Evolutionary conservation across 257 asterid genomes (phyloP).

Genomic region (Petunia axillaris): DNA sequence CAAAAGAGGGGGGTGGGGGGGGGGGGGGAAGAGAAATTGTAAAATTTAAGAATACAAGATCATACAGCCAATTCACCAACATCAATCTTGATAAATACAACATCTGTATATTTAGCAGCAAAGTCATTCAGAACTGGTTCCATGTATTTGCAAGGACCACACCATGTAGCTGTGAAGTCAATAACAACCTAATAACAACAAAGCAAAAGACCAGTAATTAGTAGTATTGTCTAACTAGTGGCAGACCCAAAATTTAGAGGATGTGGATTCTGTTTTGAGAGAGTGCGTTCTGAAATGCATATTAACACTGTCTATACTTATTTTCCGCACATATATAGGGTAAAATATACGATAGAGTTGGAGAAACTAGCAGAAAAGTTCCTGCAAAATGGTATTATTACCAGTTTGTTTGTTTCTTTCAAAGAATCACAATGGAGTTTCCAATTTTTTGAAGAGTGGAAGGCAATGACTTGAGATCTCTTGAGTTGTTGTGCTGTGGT

Average conservation of each 20-base stretch:
- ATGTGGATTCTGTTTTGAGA: background rate
- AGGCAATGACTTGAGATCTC: constrained; percentile 47
- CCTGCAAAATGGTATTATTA: constrained; percentile 15
- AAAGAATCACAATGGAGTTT: constrained; percentile 55
- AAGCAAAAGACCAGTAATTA: background rate
- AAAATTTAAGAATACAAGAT: background rate
- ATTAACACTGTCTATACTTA: background rate
- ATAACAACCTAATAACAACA: constrained; percentile 55
- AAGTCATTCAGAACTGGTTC: constrained; percentile 56
- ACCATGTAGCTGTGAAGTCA: constrained; percentile 79
- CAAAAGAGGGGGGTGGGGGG: background rate
- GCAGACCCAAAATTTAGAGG: background rate
- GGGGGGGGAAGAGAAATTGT: background rate
- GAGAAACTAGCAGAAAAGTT: too few relatives aligned
- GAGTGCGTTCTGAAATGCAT: background rate
- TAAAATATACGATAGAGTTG: too few relatives aligned
- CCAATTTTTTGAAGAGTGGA: constrained; percentile 64
- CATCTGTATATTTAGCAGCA: constrained; percentile 55
- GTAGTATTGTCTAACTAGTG: background rate
- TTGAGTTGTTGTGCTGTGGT: constrained; percentile 27
- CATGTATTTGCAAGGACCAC: constrained; percentile 64
- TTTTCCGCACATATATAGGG: too few relatives aligned
- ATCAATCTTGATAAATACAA: constrained; percentile 76
- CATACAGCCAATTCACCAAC: constrained; percentile 66
- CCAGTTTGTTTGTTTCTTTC: constrained; percentile 65